A percentile compares a stretch with the other conserved stretches of the same genome.
Evolutionary conservation across 768 basidiomycete species (phyloP).

Genomic region (Boletales sp.): DNA sequence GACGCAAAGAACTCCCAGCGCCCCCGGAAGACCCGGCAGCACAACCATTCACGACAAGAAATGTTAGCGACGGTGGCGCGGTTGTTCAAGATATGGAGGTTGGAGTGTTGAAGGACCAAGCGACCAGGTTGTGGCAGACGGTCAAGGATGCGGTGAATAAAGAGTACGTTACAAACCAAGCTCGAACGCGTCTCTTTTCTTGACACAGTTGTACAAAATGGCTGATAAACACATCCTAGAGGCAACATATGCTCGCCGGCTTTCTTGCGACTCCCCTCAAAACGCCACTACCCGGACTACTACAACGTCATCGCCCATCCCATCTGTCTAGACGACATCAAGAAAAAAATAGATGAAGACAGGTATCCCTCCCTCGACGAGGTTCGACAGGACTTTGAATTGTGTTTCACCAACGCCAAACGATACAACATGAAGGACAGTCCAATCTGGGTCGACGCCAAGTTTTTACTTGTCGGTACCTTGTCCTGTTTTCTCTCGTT

Average conservation of each 20-base stretch:
- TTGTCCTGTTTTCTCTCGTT: not conserved
- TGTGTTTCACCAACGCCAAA: slow-evolving; percentile 79
- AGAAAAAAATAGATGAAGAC: slow-evolving; percentile 62
- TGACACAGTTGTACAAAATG: slow-evolving; percentile 31
- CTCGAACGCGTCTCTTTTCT: slow-evolving; percentile 40
- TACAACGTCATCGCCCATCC: slow-evolving; percentile 76
- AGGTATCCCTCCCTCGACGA: slow-evolving; percentile 61
- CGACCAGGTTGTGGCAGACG: slow-evolving; percentile 69
- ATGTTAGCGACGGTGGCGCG: slow-evolving; percentile 22
- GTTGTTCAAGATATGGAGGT: slow-evolving; percentile 18
- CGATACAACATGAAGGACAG: slow-evolving; percentile 80
- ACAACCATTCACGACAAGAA: slow-evolving; percentile 31
- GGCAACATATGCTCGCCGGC: slow-evolving; percentile 59
- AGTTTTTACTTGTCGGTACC: slow-evolving; percentile 64
- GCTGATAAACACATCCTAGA: slow-evolving; percentile 39
- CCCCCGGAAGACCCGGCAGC: slow-evolving; percentile 36
- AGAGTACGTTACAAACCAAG: slow-evolving; percentile 69
- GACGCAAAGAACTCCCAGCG: slow-evolving; percentile 43
- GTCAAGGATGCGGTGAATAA: slow-evolving; percentile 82
- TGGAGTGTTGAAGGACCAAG: slow-evolving; percentile 55
- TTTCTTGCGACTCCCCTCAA: slow-evolving; percentile 69
- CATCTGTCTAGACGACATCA: slow-evolving; percentile 87
- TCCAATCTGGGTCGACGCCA: slow-evolving; percentile 78
- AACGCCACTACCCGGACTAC: slow-evolving; percentile 81
- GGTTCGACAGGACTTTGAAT: slow-evolving; percentile 69